Base-by-base conservation (phyloP, 108 stramenopile species). In the Skeletonema costatum region DNA sequence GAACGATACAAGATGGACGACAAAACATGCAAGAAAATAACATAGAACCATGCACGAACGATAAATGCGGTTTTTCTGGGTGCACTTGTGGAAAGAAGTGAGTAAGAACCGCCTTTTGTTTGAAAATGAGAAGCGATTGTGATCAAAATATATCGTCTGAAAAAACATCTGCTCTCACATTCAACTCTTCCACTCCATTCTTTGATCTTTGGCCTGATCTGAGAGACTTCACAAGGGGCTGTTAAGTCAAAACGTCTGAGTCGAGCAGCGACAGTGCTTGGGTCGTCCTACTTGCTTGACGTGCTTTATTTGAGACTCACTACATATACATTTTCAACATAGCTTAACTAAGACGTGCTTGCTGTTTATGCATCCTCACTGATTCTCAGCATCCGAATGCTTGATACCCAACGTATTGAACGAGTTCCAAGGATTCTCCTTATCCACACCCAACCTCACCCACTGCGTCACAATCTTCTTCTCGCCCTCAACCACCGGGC, bases 391-490 rank as follows among this genome's bases (percentile, higher is more conserved):
- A 46, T 19, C 50, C 19, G 81, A 63, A 67, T 75, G 63, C 64
- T 68, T 82, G 60, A 82, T 39, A 35, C 81, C 81, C 66, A 82
- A 44, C 12, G 95, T 90, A 80, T 96, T 93, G 81, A 89, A 93
- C 9, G 85, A 76, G 75, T 85, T 73, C 96, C 97, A 97, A 3
- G 93, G 87, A 78, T 88, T 92, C 64, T 90, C 91, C 64, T 76
- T 74, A 62, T 89, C 87, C 29, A 98, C 97, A 60, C 97, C 96
- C 36, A 85, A 75, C 63, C 98, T 86, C 66, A 98, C 90, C 98
- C 98, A 98, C 82, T 97, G 93, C 4, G 98, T 98, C 9, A 97
- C 90, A 77, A 98, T 97, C 83, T 94, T 94, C 87, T 97, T 97
- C 76, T 92, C 89, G 13, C 96, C 98, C 70, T 90, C 88, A 60